Evolutionary conservation across 805 yeast species (phyloP).

Genomic region (Ogataea allantospora): DNA sequence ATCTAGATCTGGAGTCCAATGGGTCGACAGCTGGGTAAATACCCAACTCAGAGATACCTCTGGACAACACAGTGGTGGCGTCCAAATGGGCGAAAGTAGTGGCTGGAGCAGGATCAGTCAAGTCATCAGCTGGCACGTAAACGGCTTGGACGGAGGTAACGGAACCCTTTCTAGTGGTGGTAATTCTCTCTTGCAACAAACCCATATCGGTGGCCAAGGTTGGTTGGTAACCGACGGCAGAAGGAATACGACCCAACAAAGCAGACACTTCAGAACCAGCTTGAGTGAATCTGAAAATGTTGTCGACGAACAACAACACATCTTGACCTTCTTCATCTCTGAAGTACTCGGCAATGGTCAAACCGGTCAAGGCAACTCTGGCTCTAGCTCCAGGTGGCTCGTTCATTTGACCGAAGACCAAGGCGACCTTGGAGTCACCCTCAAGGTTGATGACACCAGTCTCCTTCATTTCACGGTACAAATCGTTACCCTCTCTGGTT

Average conservation of each 20-base stretch:
- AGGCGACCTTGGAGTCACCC: constrained; percentile 99
- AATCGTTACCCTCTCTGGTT: constrained; percentile 99
- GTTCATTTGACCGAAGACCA: constrained; percentile 99
- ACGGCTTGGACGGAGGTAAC: constrained; percentile 99
- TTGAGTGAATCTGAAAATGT: constrained; percentile 99
- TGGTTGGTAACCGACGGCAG: constrained; percentile 99
- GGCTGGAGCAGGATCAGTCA: constrained; percentile 99
- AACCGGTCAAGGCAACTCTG: constrained; percentile 99
- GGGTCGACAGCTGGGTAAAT: constrained; percentile 99
- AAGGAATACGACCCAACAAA: constrained; percentile 99
- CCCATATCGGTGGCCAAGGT: constrained; percentile 99
- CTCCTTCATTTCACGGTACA: constrained; percentile 99
- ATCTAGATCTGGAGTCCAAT: constrained; percentile 98
- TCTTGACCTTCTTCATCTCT: constrained; percentile 99
- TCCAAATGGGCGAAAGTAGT: constrained; percentile 99
- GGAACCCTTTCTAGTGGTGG: constrained; percentile 99
- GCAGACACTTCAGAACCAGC: constrained; percentile 99
- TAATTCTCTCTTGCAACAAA: constrained; percentile 99
- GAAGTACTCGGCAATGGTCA: constrained; percentile 99
- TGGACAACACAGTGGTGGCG: constrained; percentile 99
- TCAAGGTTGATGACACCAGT: constrained; percentile 99
- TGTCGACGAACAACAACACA: constrained; percentile 98
- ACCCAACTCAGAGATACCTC: constrained; percentile 99
- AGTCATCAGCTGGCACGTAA: constrained; percentile 99
- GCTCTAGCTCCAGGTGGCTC: constrained; percentile 99